Evolutionary conservation across 257 asterid species (phyloP), one percentile per base, ranked within the genome.

Genomic region (Leonotis leonurus): DNA sequence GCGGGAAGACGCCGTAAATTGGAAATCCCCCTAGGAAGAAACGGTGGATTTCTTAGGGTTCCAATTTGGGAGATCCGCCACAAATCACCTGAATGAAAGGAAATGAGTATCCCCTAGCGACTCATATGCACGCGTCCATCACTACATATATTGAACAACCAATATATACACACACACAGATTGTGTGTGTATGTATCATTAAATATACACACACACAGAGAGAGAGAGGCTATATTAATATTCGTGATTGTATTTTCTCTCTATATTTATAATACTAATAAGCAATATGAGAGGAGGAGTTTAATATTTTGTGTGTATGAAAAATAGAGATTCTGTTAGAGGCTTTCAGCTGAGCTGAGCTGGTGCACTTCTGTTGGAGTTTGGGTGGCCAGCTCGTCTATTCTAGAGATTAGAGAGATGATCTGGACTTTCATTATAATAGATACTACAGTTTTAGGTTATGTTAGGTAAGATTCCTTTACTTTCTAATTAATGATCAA

Each of bases 361-460:
- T 51, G 64, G 13, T 53, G 60, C 60, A 65, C 53, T 67, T 56
- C 65, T 54, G 69, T 51, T 60, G 60, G 60, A 36, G 72, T 64
- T 65, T 71, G 66, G 75, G 78, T 60, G 78, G 78, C 78, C 74
- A 60, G 78, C 75, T 58, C 73, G 70, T 77, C 67, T 77, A 22
- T 51, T 70, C 2, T 62, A 11, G 30, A 35, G 56, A 29, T n/a
- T 44, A 33, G 59, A 46, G 53, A 39, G 60, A 32, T 32, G 62
- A 60, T 46, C 70, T 70, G 62, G 64, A 69, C 12, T 18, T 63
- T 48, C 3, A 46, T 25, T 18, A 13, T n/a, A 6, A 6, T 24
- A 5, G 5, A 8, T 1, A 1, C 6, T 29, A 29, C 33, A 7
- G 33, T 35, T 35, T 25, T 27, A 6, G 16, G 18, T 48, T 8